Conservation (phyloP, 2,329 filamentous ascomycete species). For the Trichoderma sp. region DNA sequence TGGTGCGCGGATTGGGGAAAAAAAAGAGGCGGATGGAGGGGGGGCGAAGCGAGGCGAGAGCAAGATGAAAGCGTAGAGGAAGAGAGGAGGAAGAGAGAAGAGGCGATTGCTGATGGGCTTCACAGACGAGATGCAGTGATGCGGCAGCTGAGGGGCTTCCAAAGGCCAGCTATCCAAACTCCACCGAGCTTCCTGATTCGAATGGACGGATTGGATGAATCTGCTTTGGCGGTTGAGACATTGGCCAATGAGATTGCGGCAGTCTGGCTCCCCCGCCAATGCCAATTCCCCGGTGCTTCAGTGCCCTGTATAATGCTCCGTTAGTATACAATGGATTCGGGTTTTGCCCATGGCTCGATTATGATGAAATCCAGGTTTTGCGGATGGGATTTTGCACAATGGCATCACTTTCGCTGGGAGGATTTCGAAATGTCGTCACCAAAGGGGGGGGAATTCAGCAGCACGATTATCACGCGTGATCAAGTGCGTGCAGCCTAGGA, state of each 20-base stretch:
- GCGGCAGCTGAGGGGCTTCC: not conserved
- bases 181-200: conserved; percentile 15
- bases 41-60: not conserved
- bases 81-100: not conserved
- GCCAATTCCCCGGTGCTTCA: not conserved
- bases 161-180: conserved; percentile 14
- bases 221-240: not conserved
- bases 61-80: not conserved
- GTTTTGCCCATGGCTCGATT: conserved; percentile 3
- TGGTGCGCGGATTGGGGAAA: conserved; percentile 2
- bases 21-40: not conserved
- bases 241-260: conserved; percentile 6
- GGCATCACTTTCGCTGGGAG: not conserved
- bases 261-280: not conserved
- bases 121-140: not conserved
- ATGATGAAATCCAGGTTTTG: not conserved
- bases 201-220: not conserved
- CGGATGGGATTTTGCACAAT: not conserved
- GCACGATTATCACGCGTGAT: not conserved
- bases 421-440: conserved; percentile 5
- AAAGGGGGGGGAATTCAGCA: not conserved
- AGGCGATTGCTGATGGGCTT: not conserved
- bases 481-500: conserved; percentile 3
- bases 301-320: not conserved
- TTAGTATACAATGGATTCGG: not conserved